phyloP scores from a whole-genome alignment of 129 eudicot genomes.

The Escallonia rubra region DNA sequence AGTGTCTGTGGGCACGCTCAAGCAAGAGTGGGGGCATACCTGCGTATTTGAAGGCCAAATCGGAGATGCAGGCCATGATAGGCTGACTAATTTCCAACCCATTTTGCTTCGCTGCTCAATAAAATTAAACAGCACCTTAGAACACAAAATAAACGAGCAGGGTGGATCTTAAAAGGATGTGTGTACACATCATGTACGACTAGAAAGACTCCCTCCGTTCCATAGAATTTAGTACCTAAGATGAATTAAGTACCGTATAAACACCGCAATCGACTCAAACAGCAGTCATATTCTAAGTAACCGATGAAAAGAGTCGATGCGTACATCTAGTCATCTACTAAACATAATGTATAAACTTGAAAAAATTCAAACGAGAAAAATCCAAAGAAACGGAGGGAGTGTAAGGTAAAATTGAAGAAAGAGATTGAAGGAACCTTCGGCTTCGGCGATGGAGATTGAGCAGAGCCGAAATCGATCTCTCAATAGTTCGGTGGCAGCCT shows the following conservation, averaged over 20 bases:
- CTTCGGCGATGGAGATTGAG: slow-evolving; percentile 69
- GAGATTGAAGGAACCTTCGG: slow-evolving; percentile 36
- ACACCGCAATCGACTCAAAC: too few relatives aligned
- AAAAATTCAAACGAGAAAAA: too few relatives aligned
- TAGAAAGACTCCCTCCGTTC: too few relatives aligned
- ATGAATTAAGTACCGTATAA: too few relatives aligned
- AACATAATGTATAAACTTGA: too few relatives aligned
- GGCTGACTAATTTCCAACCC: slow-evolving; percentile 71
- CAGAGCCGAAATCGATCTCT: slow-evolving; percentile 77
- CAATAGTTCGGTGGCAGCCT: slow-evolving; percentile 37
- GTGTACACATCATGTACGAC: too few relatives aligned
- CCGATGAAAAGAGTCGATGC: too few relatives aligned
- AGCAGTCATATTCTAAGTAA: not conserved
- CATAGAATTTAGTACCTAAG: too few relatives aligned
- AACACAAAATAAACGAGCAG: not conserved
- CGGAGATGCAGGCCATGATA: slow-evolving; percentile 64
- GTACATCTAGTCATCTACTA: too few relatives aligned
- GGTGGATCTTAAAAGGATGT: not conserved
- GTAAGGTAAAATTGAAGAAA: not conserved
- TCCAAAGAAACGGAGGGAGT: not conserved
- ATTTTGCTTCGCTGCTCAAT: slow-evolving; percentile 47
- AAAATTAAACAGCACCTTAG: not conserved
- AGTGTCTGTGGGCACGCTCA: too few relatives aligned
- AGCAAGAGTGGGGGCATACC: slow-evolving; percentile 20
- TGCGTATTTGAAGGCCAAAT: slow-evolving; percentile 86